Evolutionary conservation across 1,284 basidiomycete genomes (phyloP).

Genomic region (Coniferiporia sulphurascens): DNA sequence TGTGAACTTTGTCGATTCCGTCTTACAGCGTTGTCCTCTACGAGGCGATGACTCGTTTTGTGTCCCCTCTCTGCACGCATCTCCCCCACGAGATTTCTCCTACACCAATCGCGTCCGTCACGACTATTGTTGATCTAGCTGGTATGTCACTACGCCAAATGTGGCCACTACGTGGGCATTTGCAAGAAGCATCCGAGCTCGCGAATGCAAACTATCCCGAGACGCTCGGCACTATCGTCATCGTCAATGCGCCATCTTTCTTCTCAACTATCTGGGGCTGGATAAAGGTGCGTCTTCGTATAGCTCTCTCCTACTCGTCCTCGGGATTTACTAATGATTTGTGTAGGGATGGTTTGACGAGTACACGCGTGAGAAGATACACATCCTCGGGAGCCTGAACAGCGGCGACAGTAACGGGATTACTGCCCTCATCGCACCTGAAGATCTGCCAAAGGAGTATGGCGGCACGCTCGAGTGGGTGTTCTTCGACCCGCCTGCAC

Average conservation of each 20-base stretch:
- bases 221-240: conserved; percentile 55
- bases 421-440: conserved; percentile 45
- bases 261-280: conserved; percentile 76
- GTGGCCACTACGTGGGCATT: conserved; percentile 63
- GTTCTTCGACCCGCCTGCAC: conserved; percentile 54
- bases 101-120: conserved; percentile 58
- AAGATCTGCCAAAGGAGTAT: conserved; percentile 59
- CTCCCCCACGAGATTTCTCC: conserved; percentile 51
- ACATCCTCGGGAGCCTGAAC: conserved; percentile 50
- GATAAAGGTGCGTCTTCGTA: conserved; percentile 51
- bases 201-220: conserved; percentile 79
- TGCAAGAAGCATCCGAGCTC: conserved; percentile 67
- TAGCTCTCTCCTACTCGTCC: neutral
- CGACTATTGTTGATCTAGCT: conserved; percentile 70
- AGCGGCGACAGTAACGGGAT: conserved; percentile 35
- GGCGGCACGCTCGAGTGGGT: conserved; percentile 67
- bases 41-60: conserved; percentile 62
- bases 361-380: conserved; percentile 65
- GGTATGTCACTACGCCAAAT: conserved; percentile 55
- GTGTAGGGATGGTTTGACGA: conserved; percentile 69
- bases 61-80: conserved; percentile 57
- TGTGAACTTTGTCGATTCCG: neutral
- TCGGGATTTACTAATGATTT: neutral
- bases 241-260: conserved; percentile 74
- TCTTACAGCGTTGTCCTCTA: conserved; percentile 48